Evolutionary conservation across 2,329 filamentous ascomycete species (phyloP).

Genomic region (Trematosphaeria pertusa): DNA sequence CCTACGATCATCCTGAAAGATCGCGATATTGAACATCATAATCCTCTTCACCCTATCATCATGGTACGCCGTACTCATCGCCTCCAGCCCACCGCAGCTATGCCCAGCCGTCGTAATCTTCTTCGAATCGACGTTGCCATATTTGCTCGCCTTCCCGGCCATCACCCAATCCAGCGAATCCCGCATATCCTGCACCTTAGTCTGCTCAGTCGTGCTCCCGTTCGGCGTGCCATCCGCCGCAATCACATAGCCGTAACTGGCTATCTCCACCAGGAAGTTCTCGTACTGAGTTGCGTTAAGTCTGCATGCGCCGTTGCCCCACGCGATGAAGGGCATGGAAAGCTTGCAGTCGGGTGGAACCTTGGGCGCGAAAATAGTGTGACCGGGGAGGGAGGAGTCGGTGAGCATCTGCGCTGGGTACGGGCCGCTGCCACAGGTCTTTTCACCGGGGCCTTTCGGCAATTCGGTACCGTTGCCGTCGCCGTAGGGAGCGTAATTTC

Average conservation of each 20-base stretch:
- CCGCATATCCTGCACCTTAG: conserved; percentile 30
- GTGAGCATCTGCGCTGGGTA: conserved; percentile 26
- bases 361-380: conserved; percentile 27
- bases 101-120: conserved; percentile 28
- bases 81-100: conserved; percentile 26
- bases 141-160: conserved; percentile 24
- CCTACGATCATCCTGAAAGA: conserved; percentile 25
- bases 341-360: conserved; percentile 19
- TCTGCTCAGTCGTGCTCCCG: conserved; percentile 13
- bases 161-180: conserved; percentile 26
- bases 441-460: conserved; percentile 16
- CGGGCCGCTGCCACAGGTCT: conserved; percentile 27
- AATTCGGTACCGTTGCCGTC: conserved; percentile 14
- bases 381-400: conserved; percentile 21
- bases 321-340: conserved; percentile 27
- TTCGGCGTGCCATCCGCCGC: conserved; percentile 25
- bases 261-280: conserved; percentile 27
- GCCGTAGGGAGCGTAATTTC: conserved; percentile 17
- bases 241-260: conserved; percentile 27
- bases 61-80: conserved; percentile 25
- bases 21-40: conserved; percentile 30
- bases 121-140: conserved; percentile 25
- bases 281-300: conserved; percentile 21
- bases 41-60: conserved; percentile 25
- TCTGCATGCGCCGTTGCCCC: conserved; percentile 26